These are phyloP conservation scores for Hapsidospora chrysogenum DNA, from an alignment of 495 filamentous ascomycete genomes.

Conservation along the genomic window DNA sequence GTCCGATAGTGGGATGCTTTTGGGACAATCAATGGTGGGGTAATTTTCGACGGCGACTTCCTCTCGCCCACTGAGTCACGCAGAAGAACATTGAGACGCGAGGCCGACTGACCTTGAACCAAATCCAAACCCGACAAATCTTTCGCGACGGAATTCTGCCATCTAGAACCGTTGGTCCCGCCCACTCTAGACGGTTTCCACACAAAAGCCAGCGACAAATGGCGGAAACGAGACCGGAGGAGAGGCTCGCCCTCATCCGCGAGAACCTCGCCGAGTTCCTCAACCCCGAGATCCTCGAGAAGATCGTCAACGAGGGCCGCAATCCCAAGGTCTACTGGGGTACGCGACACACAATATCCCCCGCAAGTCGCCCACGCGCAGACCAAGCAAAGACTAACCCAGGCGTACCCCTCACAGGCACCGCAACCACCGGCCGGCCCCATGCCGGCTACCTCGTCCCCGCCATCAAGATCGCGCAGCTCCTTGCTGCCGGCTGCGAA, in stretches of 20 bases:
- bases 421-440: constrained; percentile 65
- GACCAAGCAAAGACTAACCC: constrained; percentile 3
- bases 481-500: constrained; percentile 69
- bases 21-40: no score
- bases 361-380: neutral
- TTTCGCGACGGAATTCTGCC: no score
- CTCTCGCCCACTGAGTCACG: no score
- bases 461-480: constrained; percentile 75
- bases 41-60: no score
- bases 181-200: no score
- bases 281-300: constrained; percentile 71
- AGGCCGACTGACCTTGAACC: no score
- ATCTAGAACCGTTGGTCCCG: no score
- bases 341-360: constrained; percentile 11
- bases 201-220: no score
- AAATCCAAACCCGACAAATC: no score
- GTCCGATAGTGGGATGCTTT: no score
- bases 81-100: no score
- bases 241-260: constrained; percentile 51
- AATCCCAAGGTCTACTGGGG: constrained; percentile 77
- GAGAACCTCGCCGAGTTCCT: constrained; percentile 73
- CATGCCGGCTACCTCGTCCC: constrained; percentile 77
- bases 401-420: constrained; percentile 28
- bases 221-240: constrained; percentile 6
- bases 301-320: constrained; percentile 52